Evolutionary conservation across 306 rosid genomes (phyloP), one percentile per base, ranked within the genome.

Genomic region (Dryas octopetala): DNA sequence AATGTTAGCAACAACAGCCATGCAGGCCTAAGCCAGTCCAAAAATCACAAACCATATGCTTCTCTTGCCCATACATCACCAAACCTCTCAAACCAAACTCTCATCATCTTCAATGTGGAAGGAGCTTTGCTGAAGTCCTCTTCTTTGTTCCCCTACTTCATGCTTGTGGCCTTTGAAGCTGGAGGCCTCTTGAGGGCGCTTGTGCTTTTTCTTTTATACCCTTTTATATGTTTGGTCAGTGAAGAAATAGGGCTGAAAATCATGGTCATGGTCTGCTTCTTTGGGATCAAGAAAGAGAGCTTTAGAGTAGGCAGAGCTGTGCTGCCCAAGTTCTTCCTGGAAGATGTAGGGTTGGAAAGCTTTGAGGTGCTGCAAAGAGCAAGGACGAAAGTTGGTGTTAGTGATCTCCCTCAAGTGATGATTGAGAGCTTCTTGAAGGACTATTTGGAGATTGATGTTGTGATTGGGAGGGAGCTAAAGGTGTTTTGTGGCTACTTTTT

Each of bases 161-260:
- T 91, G 97, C 90, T 94, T 7, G 97, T 90, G 55, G 97, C 98
- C 2, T 91, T 94, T 50, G 98, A 94, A 79, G 92, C 91, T 1
- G 96, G 96, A 26, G 85, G 90, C 16, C 53, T 84, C 0, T 3
- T 91, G 4, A 78, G 98, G 78, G 91, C 91, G 43, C 4, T 84
- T 7, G 3, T 84, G 9, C 83, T 91, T 0, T 66, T 90, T 32
- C 78, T 90, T 4, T 14, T 81, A 1, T 91, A 87, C 87, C 98
- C 98, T 75, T 46, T 91, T 4, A 74, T 87, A 5, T 84, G 83
- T 38, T 57, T 86, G 11, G 83, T 82, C 1, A 81, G 91, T 19
- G 73, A 66, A 0, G 82, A 85, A 23, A 66, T 58, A 83, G 96
- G 93, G 76, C 74, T 94, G 84, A 85, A 85, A 66, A 85, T 90